phyloP scores from a whole-genome alignment of 768 basidiomycete genomes.

The Boletus sp. region DNA sequence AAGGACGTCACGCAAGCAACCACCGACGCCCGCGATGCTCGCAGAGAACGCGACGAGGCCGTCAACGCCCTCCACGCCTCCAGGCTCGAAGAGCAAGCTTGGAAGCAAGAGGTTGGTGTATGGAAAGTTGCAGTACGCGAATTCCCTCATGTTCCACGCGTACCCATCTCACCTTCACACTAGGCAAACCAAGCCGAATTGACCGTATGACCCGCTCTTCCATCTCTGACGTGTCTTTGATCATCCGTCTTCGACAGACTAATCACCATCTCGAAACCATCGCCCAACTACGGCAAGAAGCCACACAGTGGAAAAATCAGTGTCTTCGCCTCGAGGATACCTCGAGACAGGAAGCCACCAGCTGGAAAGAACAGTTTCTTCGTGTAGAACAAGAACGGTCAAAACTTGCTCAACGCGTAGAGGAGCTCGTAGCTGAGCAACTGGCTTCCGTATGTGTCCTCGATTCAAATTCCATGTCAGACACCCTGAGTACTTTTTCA shows the following conservation, averaged over 20 bases:
- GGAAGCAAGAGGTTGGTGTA: conserved; percentile 41
- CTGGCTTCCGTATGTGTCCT: conserved; percentile 37
- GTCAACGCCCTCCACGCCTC: conserved; percentile 43
- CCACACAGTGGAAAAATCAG: conserved; percentile 72
- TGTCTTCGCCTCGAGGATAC: conserved; percentile 45
- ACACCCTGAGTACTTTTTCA: conserved; percentile 6
- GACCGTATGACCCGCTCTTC: conserved; percentile 39
- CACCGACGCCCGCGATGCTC: conserved; percentile 45
- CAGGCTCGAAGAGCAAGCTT: conserved; percentile 45
- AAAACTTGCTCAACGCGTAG: conserved; percentile 51
- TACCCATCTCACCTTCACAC: conserved; percentile 5
- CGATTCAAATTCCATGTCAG: not conserved
- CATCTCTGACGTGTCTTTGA: not conserved
- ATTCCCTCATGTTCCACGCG: conserved; percentile 5
- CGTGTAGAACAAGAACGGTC: conserved; percentile 70
- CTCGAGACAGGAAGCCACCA: conserved; percentile 48
- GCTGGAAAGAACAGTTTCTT: conserved; percentile 79
- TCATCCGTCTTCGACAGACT: conserved; percentile 37
- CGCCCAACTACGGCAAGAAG: conserved; percentile 58
- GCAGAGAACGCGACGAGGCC: conserved; percentile 48
- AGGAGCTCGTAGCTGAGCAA: conserved; percentile 55
- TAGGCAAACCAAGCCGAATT: conserved; percentile 56
- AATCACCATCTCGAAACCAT: conserved; percentile 60
- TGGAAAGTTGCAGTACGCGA: conserved; percentile 49
- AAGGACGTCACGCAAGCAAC: conserved; percentile 48